Conservation (phyloP, 345 rosid species). For the Adansonia digitata region DNA sequence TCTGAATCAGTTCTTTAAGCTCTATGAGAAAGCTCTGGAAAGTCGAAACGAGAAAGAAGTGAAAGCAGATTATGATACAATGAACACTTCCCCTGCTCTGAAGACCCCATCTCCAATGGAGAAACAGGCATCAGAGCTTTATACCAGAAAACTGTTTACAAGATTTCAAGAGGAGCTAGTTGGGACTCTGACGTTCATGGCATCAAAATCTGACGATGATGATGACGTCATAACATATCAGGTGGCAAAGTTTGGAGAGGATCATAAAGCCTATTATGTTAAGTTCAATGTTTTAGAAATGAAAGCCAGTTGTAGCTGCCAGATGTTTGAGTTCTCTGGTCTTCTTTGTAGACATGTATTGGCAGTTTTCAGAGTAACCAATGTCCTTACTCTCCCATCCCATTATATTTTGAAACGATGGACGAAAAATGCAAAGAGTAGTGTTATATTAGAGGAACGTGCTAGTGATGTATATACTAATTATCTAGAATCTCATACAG, state of each 20-base stretch:
- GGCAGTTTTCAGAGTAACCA: constrained; percentile 60
- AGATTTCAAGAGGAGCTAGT: constrained; percentile 52
- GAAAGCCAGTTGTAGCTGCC: constrained; percentile 63
- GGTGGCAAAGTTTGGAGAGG: constrained; percentile 61
- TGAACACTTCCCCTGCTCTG: constrained; percentile 36
- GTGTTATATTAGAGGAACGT: constrained; percentile 43
- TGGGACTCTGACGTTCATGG: constrained; percentile 47
- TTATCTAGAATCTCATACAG: constrained; percentile 55
- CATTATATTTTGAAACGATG: constrained; percentile 51
- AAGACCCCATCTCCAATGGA: constrained; percentile 53
- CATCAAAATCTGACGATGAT: constrained; percentile 38
- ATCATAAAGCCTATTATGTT: constrained; percentile 43
- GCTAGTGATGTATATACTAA: constrained; percentile 30
- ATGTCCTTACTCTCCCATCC: constrained; percentile 63
- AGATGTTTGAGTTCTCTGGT: constrained; percentile 68
- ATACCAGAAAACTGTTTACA: constrained; percentile 35
- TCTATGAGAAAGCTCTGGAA: constrained; percentile 43
- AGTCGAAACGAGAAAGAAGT: constrained; percentile 47
- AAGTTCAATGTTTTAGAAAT: constrained; percentile 52
- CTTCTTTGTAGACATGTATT: constrained; percentile 57
- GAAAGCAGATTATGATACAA: constrained; percentile 43
- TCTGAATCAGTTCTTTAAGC: constrained; percentile 44
- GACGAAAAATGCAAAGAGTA: constrained; percentile 60
- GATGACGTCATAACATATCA: constrained; percentile 37
- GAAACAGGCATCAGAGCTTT: constrained; percentile 44